These are phyloP conservation scores for Halteria grandinella DNA, from an alignment of 73 alveolate species.

Conservation along the genomic window DNA sequence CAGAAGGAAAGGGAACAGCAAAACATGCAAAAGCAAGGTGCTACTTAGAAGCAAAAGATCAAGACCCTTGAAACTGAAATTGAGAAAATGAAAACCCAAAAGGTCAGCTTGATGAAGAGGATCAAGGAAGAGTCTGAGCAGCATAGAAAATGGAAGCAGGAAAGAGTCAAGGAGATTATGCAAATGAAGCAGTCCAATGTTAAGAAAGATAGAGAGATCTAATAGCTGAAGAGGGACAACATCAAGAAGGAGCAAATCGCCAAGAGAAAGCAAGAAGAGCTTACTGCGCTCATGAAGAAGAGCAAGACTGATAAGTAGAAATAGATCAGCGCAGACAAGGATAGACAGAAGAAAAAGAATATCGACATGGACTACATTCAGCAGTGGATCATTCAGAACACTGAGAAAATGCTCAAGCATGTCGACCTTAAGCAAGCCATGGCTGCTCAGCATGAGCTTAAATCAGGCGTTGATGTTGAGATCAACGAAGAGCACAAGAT, in stretches of 20 bases:
- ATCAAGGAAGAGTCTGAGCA: slow-evolving; percentile 76
- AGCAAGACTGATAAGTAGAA: slow-evolving; percentile 17
- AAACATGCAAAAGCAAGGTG: slow-evolving; percentile 45
- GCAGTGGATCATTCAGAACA: slow-evolving; percentile 45
- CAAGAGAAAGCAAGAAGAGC: slow-evolving; percentile 70
- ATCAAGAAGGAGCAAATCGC: slow-evolving; percentile 60
- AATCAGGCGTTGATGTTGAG: slow-evolving; percentile 46
- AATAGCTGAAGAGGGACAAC: slow-evolving; percentile 67
- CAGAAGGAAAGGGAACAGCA: slow-evolving; percentile 71
- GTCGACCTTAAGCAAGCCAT: slow-evolving; percentile 37
- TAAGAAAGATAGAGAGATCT: slow-evolving; percentile 74
- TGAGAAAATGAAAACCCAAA: slow-evolving; percentile 65
- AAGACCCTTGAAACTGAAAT: slow-evolving; percentile 70
- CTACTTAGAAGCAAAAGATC: slow-evolving; percentile 61
- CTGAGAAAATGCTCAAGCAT: slow-evolving; percentile 52
- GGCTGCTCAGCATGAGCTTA: slow-evolving; percentile 8
- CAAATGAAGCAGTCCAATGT: slow-evolving; percentile 55
- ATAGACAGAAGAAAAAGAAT: slow-evolving; percentile 8
- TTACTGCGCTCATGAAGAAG: slow-evolving; percentile 52
- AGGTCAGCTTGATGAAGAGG: slow-evolving; percentile 57
- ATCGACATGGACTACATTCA: slow-evolving; percentile 48
- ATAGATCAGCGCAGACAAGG: slow-evolving; percentile 27
- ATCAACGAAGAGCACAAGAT: slow-evolving; percentile 49
- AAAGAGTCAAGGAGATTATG: slow-evolving; percentile 66
- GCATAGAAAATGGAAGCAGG: slow-evolving; percentile 71